Evolutionary conservation across 345 rosid species (phyloP).

Genomic region (Abelmoschus esculentus): DNA sequence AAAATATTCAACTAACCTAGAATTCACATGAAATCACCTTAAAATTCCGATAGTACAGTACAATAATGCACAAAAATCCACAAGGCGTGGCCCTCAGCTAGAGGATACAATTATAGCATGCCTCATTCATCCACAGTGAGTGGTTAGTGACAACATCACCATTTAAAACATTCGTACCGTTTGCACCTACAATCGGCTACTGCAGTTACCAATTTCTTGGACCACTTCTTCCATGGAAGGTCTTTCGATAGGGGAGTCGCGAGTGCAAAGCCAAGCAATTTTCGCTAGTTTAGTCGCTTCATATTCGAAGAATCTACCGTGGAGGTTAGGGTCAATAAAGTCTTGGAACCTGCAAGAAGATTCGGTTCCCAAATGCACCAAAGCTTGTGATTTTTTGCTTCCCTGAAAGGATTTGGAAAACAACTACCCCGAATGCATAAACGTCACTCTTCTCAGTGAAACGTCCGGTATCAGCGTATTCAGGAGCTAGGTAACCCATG

Average conservation of each 20-base stretch:
- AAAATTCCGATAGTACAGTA: background rate
- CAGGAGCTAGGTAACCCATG: conserved; percentile 90
- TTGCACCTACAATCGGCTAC: conserved; percentile 52
- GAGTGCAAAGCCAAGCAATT: conserved; percentile 69
- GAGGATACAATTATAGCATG: conserved; percentile 10
- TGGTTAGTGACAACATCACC: conserved; percentile 8
- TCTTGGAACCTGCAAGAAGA: conserved; percentile 42
- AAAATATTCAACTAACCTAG: background rate
- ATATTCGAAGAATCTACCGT: conserved; percentile 51
- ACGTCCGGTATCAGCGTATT: conserved; percentile 68
- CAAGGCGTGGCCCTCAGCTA: conserved; percentile 16
- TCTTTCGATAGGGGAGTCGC: conserved; percentile 64
- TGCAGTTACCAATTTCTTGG: conserved; percentile 63
- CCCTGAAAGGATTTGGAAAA: conserved; percentile 68
- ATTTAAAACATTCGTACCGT: background rate
- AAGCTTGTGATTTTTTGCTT: conserved; percentile 42
- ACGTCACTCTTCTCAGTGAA: conserved; percentile 86
- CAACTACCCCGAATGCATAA: conserved; percentile 70
- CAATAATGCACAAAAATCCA: conserved; percentile 6
- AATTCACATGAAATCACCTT: background rate
- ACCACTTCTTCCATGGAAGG: conserved; percentile 66
- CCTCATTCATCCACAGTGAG: conserved; percentile 11
- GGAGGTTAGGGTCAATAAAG: conserved; percentile 62
- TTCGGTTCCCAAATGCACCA: conserved; percentile 51
- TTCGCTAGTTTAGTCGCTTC: conserved; percentile 66